Evolutionary conservation across 2,329 filamentous ascomycete species (phyloP).

Genomic region (Microcyclosporella mali): DNA sequence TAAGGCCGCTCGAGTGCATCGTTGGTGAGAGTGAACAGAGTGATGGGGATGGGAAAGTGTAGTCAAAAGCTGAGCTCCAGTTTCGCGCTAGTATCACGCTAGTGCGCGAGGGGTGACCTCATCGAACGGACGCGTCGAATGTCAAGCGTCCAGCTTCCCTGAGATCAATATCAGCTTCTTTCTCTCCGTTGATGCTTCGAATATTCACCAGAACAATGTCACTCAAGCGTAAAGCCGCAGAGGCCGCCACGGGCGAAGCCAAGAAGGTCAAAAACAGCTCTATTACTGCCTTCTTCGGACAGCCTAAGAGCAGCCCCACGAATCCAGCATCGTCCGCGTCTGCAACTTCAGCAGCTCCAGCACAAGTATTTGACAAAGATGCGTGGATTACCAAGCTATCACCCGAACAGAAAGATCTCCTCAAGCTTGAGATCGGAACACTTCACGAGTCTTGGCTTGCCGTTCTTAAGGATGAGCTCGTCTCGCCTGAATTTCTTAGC

Average conservation of each 20-base stretch:
- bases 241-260: slow-evolving; percentile 38
- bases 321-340: slow-evolving; percentile 22
- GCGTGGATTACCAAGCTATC: slow-evolving; percentile 80
- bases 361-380: slow-evolving; percentile 70
- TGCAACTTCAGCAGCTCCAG: slow-evolving; percentile 30
- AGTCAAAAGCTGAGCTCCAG: too few species aligned
- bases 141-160: background rate
- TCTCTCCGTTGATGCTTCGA: too few species aligned
- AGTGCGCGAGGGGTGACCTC: too few species aligned
- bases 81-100: too few species aligned
- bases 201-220: slow-evolving; percentile 33
- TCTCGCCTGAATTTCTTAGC: slow-evolving; percentile 71
- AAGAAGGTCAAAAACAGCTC: slow-evolving; percentile 59
- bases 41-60: too few species aligned
- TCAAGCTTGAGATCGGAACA: slow-evolving; percentile 86
- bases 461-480: slow-evolving; percentile 79
- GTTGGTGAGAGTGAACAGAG: too few species aligned
- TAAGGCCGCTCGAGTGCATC: too few species aligned
- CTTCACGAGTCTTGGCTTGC: slow-evolving; percentile 87
- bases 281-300: slow-evolving; percentile 85
- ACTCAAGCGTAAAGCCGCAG: slow-evolving; percentile 47
- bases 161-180: background rate
- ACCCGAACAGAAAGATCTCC: slow-evolving; percentile 71
- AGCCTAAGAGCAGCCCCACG: slow-evolving; percentile 49
- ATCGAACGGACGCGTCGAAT: background rate